These are phyloP conservation scores for Verticillium nubilum DNA, from an alignment of 2,329 filamentous ascomycete genomes.

Conservation along the genomic window DNA sequence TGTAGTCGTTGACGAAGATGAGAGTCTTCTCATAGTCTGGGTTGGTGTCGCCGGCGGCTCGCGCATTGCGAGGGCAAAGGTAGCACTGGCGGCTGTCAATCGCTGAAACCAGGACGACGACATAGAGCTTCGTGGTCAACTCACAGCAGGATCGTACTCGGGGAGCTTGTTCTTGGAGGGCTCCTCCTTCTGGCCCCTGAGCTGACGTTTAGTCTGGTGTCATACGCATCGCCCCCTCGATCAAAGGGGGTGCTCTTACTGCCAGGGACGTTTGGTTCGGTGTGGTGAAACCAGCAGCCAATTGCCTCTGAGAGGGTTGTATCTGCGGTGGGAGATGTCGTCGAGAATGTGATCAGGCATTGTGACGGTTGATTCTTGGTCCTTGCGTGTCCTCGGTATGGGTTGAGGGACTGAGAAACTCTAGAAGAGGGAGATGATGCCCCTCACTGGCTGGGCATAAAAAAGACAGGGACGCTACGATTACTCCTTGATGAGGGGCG, in stretches of 20 bases:
- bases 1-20: slow-evolving; percentile 96
- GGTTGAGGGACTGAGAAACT: background rate
- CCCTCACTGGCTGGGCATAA: background rate
- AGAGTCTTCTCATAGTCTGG: slow-evolving; percentile 84
- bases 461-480: background rate
- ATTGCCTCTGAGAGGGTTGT: slow-evolving; percentile 82
- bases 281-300: slow-evolving; percentile 96
- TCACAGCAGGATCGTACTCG: slow-evolving; percentile 69
- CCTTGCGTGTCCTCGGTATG: background rate
- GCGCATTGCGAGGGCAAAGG: slow-evolving; percentile 84
- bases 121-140: slow-evolving; percentile 8
- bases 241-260: slow-evolving; percentile 54
- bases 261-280: slow-evolving; percentile 95
- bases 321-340: slow-evolving; percentile 94
- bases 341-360: slow-evolving; percentile 78
- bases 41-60: slow-evolving; percentile 81
- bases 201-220: background rate
- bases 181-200: slow-evolving; percentile 71
- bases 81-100: slow-evolving; percentile 62
- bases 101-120: background rate
- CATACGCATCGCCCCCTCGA: background rate
- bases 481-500: background rate
- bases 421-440: background rate
- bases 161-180: slow-evolving; percentile 66
- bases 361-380: slow-evolving; percentile 12